Conservation (phyloP, 257 asterid species). For the Solanum sparsipilum region DNA sequence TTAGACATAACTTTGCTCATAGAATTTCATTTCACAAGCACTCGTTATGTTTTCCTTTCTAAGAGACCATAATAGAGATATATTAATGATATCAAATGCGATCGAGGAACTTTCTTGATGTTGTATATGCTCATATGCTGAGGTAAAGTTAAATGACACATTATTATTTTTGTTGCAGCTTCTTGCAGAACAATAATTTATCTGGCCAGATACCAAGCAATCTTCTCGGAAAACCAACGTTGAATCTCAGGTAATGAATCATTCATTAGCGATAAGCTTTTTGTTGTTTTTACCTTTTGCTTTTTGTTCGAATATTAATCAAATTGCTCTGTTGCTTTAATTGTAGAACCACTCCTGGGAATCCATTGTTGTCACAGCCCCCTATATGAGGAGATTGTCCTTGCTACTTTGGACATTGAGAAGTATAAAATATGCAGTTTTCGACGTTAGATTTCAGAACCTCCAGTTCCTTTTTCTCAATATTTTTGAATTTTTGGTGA, state of each 20-base stretch:
- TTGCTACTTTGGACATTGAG: neutral
- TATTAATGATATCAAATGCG: neutral
- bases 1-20: neutral
- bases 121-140: neutral
- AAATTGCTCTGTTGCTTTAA: neutral
- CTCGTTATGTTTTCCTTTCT: neutral
- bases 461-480: neutral
- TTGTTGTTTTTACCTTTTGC: neutral
- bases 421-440: neutral
- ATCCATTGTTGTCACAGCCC: slow-evolving; percentile 49
- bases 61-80: neutral
- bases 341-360: slow-evolving; percentile 65
- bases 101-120: neutral
- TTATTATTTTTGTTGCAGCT: slow-evolving; percentile 29
- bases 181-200: slow-evolving; percentile 76
- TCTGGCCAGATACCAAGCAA: slow-evolving; percentile 68
- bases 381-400: slow-evolving; percentile 20
- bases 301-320: neutral
- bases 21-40: neutral
- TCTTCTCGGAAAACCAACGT: slow-evolving; percentile 43
- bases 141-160: neutral
- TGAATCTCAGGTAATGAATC: slow-evolving; percentile 42
- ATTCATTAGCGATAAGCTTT: neutral
- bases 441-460: neutral
- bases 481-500: neutral